Evolutionary conservation across 2,329 filamentous ascomycete genomes (phyloP).

Genomic region (Sporothrix schenckii): DNA sequence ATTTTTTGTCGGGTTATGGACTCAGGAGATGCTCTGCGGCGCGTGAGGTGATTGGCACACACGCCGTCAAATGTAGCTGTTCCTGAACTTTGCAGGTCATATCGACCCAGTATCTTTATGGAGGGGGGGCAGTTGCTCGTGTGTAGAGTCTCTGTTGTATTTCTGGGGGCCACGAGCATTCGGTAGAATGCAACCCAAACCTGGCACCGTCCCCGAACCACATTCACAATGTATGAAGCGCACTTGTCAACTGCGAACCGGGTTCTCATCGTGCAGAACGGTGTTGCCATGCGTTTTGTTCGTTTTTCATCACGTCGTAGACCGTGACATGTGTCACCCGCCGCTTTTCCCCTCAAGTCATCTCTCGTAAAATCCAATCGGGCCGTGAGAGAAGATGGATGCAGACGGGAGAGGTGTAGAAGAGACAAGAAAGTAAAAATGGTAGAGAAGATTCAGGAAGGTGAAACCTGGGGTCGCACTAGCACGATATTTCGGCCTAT

Average conservation of each 20-base stretch:
- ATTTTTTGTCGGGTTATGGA: too few relatives aligned
- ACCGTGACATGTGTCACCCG: neutral
- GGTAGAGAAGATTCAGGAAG: neutral
- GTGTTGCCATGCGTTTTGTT: neutral
- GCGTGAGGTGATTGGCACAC: constrained; percentile 10
- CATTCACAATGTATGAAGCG: neutral
- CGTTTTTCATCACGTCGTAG: neutral
- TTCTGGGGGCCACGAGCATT: neutral
- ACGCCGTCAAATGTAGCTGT: constrained; percentile 9
- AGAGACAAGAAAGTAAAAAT: neutral
- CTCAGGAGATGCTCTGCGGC: neutral
- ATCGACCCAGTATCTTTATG: neutral
- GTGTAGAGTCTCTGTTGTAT: neutral
- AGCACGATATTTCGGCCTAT: neutral
- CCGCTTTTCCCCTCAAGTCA: neutral
- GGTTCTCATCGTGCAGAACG: neutral
- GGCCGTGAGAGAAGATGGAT: constrained; percentile 7
- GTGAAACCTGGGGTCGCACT: neutral
- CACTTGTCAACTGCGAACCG: neutral
- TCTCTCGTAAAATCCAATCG: constrained; percentile 4
- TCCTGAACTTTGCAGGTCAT: neutral
- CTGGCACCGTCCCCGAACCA: constrained; percentile 7
- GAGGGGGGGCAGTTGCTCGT: neutral
- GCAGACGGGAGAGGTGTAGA: neutral
- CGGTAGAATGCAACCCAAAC: neutral